Evolutionary conservation across 306 rosid species (phyloP).

Genomic region (Clitoria ternatea): DNA sequence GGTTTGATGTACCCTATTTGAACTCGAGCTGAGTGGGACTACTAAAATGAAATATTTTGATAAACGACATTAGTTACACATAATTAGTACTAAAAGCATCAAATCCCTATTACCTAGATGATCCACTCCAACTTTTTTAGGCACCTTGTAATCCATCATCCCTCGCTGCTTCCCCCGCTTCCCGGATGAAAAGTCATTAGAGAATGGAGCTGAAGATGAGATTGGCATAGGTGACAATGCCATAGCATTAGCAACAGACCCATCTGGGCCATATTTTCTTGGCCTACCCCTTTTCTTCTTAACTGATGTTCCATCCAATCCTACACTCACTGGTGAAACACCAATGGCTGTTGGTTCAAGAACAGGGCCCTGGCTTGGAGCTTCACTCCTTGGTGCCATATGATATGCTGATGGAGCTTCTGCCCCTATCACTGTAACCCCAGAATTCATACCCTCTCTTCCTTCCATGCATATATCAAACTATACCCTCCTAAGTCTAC

Average conservation of each 20-base stretch:
- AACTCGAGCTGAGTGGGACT: too few species aligned
- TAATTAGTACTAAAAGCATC: background rate
- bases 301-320: constrained; percentile 37
- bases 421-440: constrained; percentile 76
- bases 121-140: constrained; percentile 49
- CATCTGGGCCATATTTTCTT: constrained; percentile 78
- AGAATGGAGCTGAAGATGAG: constrained; percentile 56
- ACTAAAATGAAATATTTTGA: background rate
- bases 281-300: constrained; percentile 89
- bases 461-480: constrained; percentile 55
- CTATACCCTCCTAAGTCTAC: constrained; percentile 2
- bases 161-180: constrained; percentile 55
- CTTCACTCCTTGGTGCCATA: constrained; percentile 69
- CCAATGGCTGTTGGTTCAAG: constrained; percentile 18
- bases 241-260: constrained; percentile 45
- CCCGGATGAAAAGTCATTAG: constrained; percentile 39
- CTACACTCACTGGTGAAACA: constrained; percentile 43
- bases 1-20: too few species aligned
- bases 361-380: constrained; percentile 30
- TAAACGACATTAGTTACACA: background rate
- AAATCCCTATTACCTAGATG: constrained; percentile 40
- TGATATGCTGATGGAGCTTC: constrained; percentile 84
- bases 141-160: constrained; percentile 53
- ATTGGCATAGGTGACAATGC: constrained; percentile 70
- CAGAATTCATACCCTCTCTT: constrained; percentile 57